phyloP scores from a whole-genome alignment of 78 protist genomes.

The Pelomyxa schiedti region DNA sequence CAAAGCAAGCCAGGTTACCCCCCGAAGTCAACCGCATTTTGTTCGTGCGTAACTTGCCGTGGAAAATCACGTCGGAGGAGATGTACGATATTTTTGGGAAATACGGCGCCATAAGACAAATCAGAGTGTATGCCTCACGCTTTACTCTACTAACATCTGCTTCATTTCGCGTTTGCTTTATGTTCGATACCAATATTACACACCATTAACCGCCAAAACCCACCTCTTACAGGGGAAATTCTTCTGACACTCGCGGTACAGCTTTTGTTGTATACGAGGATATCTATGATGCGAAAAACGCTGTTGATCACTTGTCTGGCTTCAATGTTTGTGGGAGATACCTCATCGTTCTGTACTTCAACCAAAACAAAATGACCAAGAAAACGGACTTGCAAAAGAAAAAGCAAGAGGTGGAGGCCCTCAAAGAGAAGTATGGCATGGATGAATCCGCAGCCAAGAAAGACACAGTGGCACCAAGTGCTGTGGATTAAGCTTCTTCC shows the following conservation, averaged over 20 bases:
- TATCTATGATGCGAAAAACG: slow-evolving; percentile 85
- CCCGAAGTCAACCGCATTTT: slow-evolving; percentile 81
- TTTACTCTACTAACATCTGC: no score
- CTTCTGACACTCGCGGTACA: slow-evolving; percentile 69
- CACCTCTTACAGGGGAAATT: no score
- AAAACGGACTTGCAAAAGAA: slow-evolving; percentile 33
- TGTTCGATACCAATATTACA: no score
- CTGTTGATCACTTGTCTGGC: slow-evolving; percentile 74
- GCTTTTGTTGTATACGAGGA: slow-evolving; percentile 90
- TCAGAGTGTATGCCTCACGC: no score
- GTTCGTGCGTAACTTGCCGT: slow-evolving; percentile 73
- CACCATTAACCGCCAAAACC: no score
- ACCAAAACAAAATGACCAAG: slow-evolving; percentile 3
- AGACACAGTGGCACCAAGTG: background rate
- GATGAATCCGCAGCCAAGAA: background rate
- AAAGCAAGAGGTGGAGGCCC: slow-evolving; percentile 15
- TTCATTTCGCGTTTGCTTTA: no score
- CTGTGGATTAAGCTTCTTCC: no score
- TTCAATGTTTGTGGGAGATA: slow-evolving; percentile 74
- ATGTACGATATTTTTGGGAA: slow-evolving; percentile 84
- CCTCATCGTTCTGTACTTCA: slow-evolving; percentile 52
- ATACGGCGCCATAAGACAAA: slow-evolving; percentile 83
- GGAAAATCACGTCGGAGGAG: slow-evolving; percentile 68
- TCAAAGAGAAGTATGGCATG: background rate
- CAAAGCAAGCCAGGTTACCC: slow-evolving; percentile 61